These are phyloP conservation scores for Zanthoxylum bungeanum DNA, from an alignment of 345 rosid genomes.

Conservation along the genomic window DNA sequence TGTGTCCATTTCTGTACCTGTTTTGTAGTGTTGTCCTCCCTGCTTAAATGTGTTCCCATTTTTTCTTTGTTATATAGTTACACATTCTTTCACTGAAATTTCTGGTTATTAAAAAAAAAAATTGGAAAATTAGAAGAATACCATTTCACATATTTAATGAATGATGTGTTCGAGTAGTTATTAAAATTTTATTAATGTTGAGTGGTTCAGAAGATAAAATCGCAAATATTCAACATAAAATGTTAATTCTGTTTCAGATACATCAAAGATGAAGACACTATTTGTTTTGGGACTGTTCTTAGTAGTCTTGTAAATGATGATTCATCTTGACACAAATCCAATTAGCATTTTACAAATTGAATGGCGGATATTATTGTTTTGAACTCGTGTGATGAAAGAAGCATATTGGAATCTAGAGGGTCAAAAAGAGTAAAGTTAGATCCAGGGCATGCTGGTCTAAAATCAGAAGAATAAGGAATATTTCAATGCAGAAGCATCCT, in stretches of 20 bases:
- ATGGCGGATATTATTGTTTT: constrained; percentile 9
- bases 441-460: neutral
- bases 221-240: neutral
- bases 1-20: constrained; percentile 65
- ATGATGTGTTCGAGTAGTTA: constrained; percentile 8
- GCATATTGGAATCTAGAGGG: constrained; percentile 12
- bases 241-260: neutral
- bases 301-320: neutral
- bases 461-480: constrained; percentile 19
- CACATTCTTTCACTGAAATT: constrained; percentile 56
- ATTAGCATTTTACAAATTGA: neutral
- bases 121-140: constrained; percentile 24
- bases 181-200: constrained; percentile 1
- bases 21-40: constrained; percentile 37
- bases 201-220: neutral
- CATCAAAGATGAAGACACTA: neutral
- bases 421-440: constrained; percentile 13
- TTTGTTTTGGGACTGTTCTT: neutral
- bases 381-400: constrained; percentile 8
- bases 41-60: constrained; percentile 12
- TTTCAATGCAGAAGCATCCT: neutral
- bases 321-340: neutral
- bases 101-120: constrained; percentile 20
- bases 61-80: constrained; percentile 33
- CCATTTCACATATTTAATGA: constrained; percentile 15